Base-by-base conservation (phyloP, 2,329 filamentous ascomycete species). In the Talaromyces sp. region DNA sequence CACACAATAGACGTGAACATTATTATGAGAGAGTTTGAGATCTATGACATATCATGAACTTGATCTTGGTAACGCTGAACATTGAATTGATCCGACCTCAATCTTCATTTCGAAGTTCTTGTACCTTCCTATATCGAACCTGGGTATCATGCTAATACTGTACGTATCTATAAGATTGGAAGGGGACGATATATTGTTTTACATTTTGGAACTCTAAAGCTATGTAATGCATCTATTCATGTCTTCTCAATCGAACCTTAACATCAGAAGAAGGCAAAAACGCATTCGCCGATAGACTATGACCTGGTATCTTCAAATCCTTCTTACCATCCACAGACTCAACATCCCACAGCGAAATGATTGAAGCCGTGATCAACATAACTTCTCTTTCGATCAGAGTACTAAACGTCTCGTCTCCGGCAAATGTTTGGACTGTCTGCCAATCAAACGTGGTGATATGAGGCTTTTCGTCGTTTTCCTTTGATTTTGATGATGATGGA, bases 261-360 rank as follows among this genome's bases (percentile, higher is more conserved):
- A 86, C 75, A 69, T 87, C 83, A 15, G 77, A 77, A 52, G 74
- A 79, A 10, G 86, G 86, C 64, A 80, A 76, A 69, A 81, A 83
- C 15, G 85, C 79, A 2, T 80, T 82, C 62, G 79, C 82, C 6
- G 81, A 82, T 68, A 78, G 80, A 69, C 72, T 78, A 70, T 81
- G 79, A 47, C 74, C 76, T 0, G 87, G 87, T 50, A 88, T 77
- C 19, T 77, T 77, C 81, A 86, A 86, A 10, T 7, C 25, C 27
- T 54, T 57, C n/a, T 7, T 75, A 17, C 79, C 78, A 57, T 73
- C 73, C 0, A 75, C 78, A 0, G 83, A 79, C 62, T 83, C 76
- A 65, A 88, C 81, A 50, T 87, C 83, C 85, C 85, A 88, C 69
- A 85, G 78, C 6, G 80, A 76, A 22, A 87, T 70, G 25, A 88